These are phyloP conservation scores for Sphaerulina populicola DNA, from an alignment of 2,329 filamentous ascomycete genomes.

Conservation along the genomic window DNA sequence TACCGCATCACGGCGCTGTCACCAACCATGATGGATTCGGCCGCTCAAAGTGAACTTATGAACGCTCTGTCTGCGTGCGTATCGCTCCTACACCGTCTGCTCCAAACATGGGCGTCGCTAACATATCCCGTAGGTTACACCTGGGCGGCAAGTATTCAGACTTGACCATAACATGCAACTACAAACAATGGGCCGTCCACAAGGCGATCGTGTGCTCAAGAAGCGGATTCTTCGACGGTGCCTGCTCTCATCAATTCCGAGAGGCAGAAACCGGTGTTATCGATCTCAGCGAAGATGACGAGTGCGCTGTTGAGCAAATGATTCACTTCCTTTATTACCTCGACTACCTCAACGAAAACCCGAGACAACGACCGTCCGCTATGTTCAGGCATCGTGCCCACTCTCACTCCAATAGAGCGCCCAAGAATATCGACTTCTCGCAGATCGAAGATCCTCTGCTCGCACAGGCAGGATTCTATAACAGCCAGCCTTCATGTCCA, in stretches of 20 bases:
- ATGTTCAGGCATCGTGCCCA: constrained; percentile 14
- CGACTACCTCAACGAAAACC: constrained; percentile 30
- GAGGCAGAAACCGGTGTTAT: constrained; percentile 32
- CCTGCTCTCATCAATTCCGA: constrained; percentile 32
- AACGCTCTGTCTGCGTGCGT: constrained; percentile 43
- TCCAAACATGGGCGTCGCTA: constrained; percentile 20
- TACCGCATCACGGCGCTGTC: constrained; percentile 18
- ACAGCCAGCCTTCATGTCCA: neutral
- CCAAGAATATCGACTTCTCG: constrained; percentile 31
- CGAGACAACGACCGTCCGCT: constrained; percentile 21
- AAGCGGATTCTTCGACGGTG: constrained; percentile 40
- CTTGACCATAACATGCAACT: constrained; percentile 42
- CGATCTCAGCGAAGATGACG: constrained; percentile 34
- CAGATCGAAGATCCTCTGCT: constrained; percentile 33
- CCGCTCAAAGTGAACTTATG: constrained; percentile 39
- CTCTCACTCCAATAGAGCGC: constrained; percentile 27
- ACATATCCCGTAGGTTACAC: constrained; percentile 28
- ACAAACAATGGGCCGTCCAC: constrained; percentile 42
- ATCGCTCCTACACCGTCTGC: constrained; percentile 5
- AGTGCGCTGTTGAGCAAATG: constrained; percentile 36
- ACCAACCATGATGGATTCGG: constrained; percentile 25
- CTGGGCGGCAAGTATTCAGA: constrained; percentile 40
- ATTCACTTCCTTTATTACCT: constrained; percentile 36
- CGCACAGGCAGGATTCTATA: constrained; percentile 29
- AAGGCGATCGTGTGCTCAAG: constrained; percentile 43